Evolutionary conservation across 2,329 filamentous ascomycete species (phyloP).

Genomic region (Trichoderma koningii): DNA sequence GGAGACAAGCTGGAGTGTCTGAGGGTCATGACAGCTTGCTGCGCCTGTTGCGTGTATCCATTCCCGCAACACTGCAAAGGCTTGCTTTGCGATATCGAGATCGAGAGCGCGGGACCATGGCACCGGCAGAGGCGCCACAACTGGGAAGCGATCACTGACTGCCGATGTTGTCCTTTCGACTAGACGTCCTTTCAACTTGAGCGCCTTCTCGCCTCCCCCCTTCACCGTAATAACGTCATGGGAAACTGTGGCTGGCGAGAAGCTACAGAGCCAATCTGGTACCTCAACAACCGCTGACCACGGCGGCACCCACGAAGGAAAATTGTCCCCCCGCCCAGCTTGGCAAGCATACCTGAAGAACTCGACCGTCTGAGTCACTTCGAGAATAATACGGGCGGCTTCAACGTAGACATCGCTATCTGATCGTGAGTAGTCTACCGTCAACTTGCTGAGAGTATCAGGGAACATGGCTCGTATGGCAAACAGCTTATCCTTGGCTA

Average conservation of each 20-base stretch:
- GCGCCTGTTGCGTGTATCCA: background rate
- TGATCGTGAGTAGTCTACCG: background rate
- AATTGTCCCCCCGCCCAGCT: background rate
- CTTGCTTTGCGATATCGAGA: background rate
- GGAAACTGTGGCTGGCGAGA: background rate
- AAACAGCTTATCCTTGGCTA: constrained; percentile 12
- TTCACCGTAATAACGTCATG: background rate
- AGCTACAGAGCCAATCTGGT: background rate
- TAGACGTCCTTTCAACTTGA: background rate
- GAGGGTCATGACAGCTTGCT: background rate
- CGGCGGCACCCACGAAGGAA: background rate
- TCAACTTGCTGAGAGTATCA: background rate
- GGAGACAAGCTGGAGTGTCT: background rate
- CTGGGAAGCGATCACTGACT: background rate
- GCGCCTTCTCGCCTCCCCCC: background rate
- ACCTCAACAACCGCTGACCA: background rate
- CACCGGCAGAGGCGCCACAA: background rate
- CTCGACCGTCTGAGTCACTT: background rate
- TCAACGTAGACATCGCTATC: background rate
- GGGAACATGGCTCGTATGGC: constrained; percentile 5
- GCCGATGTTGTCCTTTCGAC: background rate
- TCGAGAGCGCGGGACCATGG: background rate
- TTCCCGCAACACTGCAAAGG: background rate
- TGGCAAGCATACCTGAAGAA: constrained; percentile 3
- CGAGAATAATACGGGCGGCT: background rate